Evolutionary conservation across 2,329 filamentous ascomycete species (phyloP), one percentile per base, ranked within the genome.

Genomic region (Cladorrhinum sp.): DNA sequence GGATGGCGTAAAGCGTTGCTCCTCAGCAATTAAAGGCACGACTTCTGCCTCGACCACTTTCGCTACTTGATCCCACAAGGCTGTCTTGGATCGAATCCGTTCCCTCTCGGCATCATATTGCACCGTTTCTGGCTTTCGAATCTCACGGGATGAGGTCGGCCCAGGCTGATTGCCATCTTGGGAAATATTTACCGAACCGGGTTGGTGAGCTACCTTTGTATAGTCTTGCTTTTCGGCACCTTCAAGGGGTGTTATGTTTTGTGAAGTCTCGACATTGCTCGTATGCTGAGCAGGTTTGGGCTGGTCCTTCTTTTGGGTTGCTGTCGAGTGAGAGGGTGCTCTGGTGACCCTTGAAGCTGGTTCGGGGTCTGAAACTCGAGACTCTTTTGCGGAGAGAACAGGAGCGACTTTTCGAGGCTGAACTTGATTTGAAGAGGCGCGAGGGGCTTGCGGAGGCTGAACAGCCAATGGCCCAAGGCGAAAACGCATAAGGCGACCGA

Each of bases 61-160:
- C 49, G 57, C 59, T 28, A 52, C 50, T 2, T 57, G 46, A 33
- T 65, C 57, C 64, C 60, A 64, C 51, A 64, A 26, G 5, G 62
- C 46, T 42, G 64, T 12, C 28, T 54, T 60, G 28, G 62, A 59
- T 46, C 33, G 62, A 39, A 66, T 66, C 14, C 57, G 55, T 8
- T 55, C 26, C 28, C 57, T 33, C 12, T 58, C 42, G 33, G 3
- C 21, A 9, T 30, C 21, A 12, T 39, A 21, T 28, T 57, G 42
- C 23, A 36, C 33, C 42, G 36, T n/a, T 42, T 42, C 36, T 42
- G 5, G 16, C 3, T 8, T 4, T n/a, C 3, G 36, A 12, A 3
- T 42, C 42, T 46, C 42, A 21, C 3, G 42, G 18, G 2, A 8
- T 46, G 42, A 16, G 12, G 8, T 36, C 26, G 4, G 26, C 26